Evolutionary conservation across 2,329 filamentous ascomycete species (phyloP).

Genomic region (Cadophora gregata): DNA sequence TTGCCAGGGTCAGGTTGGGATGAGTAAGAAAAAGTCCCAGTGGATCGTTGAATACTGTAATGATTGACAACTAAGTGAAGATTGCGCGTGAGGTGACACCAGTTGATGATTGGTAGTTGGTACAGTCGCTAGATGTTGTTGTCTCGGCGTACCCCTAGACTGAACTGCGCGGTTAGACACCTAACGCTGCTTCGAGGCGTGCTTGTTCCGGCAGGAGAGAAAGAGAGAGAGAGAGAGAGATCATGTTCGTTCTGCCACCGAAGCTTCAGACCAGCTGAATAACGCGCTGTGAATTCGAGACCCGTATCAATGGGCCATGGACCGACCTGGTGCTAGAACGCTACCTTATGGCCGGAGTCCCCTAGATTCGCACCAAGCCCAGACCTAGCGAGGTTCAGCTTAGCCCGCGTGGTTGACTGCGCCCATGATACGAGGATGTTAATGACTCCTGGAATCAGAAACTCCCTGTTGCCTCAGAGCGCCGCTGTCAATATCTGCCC

Average conservation of each 20-base stretch:
- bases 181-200: background rate
- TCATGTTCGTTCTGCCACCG: background rate
- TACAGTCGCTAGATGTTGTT: background rate
- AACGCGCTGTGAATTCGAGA: slow-evolving; percentile 1
- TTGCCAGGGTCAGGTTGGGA: slow-evolving; percentile 3
- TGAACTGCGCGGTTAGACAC: slow-evolving; percentile 3
- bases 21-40: background rate
- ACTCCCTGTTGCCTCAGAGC: too few relatives aligned
- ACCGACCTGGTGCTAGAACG: background rate
- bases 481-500: background rate
- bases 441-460: too few relatives aligned
- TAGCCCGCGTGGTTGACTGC: background rate
- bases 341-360: background rate
- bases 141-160: background rate
- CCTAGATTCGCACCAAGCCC: background rate
- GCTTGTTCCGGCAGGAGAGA: background rate
- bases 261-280: background rate
- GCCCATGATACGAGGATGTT: background rate
- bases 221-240: too few relatives aligned
- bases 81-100: background rate
- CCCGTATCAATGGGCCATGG: background rate
- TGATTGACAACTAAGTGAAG: background rate
- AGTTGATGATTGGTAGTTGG: background rate
- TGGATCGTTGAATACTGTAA: background rate
- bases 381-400: slow-evolving; percentile 2